Base-by-base conservation (phyloP, 108 stramenopile species). In the Cyclotella cryptica region DNA sequence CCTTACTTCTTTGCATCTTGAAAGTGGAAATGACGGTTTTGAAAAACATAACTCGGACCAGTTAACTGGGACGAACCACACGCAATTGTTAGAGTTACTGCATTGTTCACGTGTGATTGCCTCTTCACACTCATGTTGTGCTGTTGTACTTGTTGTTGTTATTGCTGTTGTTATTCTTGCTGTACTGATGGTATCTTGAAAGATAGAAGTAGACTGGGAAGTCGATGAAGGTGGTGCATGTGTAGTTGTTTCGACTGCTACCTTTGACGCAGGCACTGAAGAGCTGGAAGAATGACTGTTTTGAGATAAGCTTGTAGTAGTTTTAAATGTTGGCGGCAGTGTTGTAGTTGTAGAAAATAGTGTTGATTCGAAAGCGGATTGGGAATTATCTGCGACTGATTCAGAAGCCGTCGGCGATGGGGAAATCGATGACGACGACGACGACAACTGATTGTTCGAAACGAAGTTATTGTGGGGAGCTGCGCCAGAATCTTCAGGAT, bases 21-120 rank as follows among this genome's bases (percentile, higher is more conserved):
- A 26, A 27, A 58, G 55, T 27, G 55, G 9, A 49, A 49, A 49
- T 3, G 3, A 3, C n/a, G 47, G 47, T n/a, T 49, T 49, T 3
- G 47, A 7, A 9, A 49, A 49, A n/a, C 47, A 49, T 49, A 49
- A n/a, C n/a, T 49, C 47, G 15, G 47, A 49, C 47, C 47, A 49
- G 9, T 49, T 49, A n/a, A 49, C 18, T 49, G 47, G 47, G 47
- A n/a, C n/a, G 47, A 49, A 49, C 47, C 47, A 49, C n/a, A 49
- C 47, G 47, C 47, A 49, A n/a, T 49, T 49, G 15, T n/a, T 3
- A 3, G 47, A 49, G 3, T 9, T 49, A 9, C n/a, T 49, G 47
- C 47, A 49, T 49, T 17, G 2, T n/a, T 49, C 47, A n/a, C n/a
- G 47, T 17, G 15, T 49, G 15, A n/a, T 3, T 3, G n/a, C n/a